A percentile compares a stretch with the other conserved stretches of the same genome.
phyloP scores from a whole-genome alignment of 352 stramenopile genomes.

The Achlya hypogyna region DNA sequence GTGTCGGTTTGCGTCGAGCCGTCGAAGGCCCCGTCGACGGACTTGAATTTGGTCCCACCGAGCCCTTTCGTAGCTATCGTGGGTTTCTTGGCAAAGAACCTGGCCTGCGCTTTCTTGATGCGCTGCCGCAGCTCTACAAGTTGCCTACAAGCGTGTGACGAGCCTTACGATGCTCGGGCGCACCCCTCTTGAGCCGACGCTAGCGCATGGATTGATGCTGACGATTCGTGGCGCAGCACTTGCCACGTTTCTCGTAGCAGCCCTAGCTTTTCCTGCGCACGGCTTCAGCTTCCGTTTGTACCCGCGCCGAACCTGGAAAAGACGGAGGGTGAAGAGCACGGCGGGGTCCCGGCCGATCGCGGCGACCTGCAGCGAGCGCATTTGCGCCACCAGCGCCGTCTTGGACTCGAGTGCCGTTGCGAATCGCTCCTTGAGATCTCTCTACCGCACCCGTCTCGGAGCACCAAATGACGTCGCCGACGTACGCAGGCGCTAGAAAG shows the following conservation, averaged over 20 bases:
- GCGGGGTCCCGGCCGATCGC: neutral
- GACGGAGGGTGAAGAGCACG: neutral
- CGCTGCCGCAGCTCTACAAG: neutral
- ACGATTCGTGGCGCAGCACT: too few species aligned
- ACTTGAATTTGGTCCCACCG: neutral
- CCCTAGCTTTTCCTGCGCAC: too few species aligned
- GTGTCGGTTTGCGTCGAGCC: constrained; percentile 13
- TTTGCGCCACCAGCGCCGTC: neutral
- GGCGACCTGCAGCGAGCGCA: neutral
- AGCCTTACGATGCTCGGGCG: too few species aligned
- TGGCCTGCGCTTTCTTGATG: neutral
- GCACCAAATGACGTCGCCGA: too few species aligned
- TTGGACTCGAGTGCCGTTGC: too few species aligned
- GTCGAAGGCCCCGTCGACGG: neutral
- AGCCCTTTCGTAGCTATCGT: too few species aligned
- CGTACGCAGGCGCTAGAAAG: neutral
- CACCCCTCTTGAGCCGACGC: too few species aligned
- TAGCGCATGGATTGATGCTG: too few species aligned
- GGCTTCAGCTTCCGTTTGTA: too few species aligned
- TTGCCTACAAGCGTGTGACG: neutral
- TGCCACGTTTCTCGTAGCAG: too few species aligned
- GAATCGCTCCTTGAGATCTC: too few species aligned
- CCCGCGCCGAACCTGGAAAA: neutral
- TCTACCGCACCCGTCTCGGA: too few species aligned
- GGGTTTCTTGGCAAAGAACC: neutral